phyloP scores from a whole-genome alignment of 1,284 basidiomycete species.

The Austropuccinia psidii region DNA sequence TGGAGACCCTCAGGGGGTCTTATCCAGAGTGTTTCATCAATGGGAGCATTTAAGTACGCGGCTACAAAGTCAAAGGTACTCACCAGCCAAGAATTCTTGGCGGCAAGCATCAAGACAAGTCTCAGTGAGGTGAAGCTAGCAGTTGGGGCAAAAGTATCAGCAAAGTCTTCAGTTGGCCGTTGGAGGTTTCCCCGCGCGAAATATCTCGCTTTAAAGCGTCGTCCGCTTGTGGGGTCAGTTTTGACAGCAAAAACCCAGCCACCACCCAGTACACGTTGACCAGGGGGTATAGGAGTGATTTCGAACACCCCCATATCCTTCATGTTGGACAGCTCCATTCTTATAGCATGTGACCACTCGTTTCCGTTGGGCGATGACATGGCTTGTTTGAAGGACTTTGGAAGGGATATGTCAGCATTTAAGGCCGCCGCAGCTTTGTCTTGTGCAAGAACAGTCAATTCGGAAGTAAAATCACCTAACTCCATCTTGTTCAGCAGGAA shows the following conservation, averaged over 20 bases:
- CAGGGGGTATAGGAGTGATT: background rate
- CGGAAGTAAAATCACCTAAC: too few relatives aligned
- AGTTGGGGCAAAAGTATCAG: constrained; percentile 10
- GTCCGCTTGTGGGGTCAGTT: background rate
- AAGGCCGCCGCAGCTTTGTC: too few relatives aligned
- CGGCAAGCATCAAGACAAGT: background rate
- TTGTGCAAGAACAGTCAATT: too few relatives aligned
- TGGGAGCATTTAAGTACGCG: background rate
- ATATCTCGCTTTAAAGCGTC: background rate
- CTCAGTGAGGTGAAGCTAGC: constrained; percentile 12
- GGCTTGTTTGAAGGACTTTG: background rate
- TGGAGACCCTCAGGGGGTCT: background rate
- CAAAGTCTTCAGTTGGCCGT: background rate
- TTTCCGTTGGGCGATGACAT: background rate
- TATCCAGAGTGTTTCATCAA: constrained; percentile 1
- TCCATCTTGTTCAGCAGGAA: too few relatives aligned
- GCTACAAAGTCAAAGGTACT: constrained; percentile 14
- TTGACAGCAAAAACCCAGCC: constrained; percentile 36
- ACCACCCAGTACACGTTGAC: background rate
- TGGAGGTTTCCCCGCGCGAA: constrained; percentile 7
- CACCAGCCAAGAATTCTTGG: background rate
- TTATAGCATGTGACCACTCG: background rate
- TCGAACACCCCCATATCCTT: constrained; percentile 4
- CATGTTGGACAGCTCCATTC: background rate
- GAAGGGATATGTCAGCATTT: background rate